These are phyloP conservation scores for Fusarium praegraminearum DNA, from an alignment of 2,329 filamentous ascomycete species.

Conservation along the genomic window DNA sequence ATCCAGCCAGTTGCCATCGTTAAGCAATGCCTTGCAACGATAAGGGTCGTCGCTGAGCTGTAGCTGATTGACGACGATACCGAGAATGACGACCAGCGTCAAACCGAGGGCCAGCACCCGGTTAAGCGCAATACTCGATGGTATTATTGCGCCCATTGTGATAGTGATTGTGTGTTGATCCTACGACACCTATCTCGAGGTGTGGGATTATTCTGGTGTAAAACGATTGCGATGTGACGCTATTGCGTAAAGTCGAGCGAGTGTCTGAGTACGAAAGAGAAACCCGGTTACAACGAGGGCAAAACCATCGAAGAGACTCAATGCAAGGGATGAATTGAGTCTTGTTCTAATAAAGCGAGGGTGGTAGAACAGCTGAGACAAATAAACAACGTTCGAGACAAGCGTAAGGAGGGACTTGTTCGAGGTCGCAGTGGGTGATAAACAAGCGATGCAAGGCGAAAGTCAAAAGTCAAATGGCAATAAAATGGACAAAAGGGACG, in stretches of 20 bases:
- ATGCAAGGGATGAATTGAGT: neutral
- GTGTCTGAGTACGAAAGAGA: constrained; percentile 6
- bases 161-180: neutral
- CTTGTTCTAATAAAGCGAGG: constrained; percentile 13
- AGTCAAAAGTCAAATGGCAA: neutral
- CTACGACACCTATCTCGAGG: neutral
- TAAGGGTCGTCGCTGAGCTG: constrained; percentile 57
- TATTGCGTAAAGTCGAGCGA: constrained; percentile 19
- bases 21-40: constrained; percentile 65
- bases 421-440: neutral
- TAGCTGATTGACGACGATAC: constrained; percentile 34
- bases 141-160: constrained; percentile 27
- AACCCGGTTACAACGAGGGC: constrained; percentile 5
- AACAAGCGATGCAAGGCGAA: neutral
- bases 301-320: constrained; percentile 10
- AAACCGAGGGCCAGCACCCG: constrained; percentile 34
- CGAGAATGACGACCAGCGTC: constrained; percentile 43
- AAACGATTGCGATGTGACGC: constrained; percentile 23
- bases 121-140: constrained; percentile 29
- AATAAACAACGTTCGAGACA: constrained; percentile 20
- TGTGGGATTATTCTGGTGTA: constrained; percentile 1
- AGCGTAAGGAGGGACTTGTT: constrained; percentile 36
- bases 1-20: constrained; percentile 62
- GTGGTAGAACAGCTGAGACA: constrained; percentile 9
- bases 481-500: neutral